phyloP scores from a whole-genome alignment of 2,329 filamentous ascomycete genomes.

The Colletotrichum higginsianum region DNA sequence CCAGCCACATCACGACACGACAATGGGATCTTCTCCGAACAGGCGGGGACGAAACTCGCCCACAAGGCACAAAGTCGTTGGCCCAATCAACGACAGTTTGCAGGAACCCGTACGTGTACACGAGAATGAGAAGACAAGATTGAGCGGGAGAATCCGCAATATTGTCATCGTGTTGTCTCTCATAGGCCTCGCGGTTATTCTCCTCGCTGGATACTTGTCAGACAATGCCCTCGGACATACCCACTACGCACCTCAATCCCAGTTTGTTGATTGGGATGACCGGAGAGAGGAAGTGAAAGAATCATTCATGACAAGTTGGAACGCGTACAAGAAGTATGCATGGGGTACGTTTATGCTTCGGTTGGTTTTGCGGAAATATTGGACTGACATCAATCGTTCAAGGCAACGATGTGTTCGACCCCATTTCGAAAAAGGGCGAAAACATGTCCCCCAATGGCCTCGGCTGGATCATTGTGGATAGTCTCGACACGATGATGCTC shows the following conservation, averaged over 20 bases:
- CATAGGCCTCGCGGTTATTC: not conserved
- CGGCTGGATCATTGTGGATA: constrained; percentile 85
- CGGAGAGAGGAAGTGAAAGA: constrained; percentile 87
- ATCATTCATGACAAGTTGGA: constrained; percentile 91
- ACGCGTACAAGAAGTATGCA: constrained; percentile 90
- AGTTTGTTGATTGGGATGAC: constrained; percentile 78
- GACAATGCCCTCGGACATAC: constrained; percentile 1
- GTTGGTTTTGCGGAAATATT: no score
- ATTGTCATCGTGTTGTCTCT: not conserved
- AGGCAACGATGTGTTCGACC: constrained; percentile 78
- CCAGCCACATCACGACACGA: not conserved
- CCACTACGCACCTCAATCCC: constrained; percentile 20
- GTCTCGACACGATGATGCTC: constrained; percentile 82
- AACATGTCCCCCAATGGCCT: constrained; percentile 80
- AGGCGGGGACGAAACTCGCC: not conserved
- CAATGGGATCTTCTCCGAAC: not conserved
- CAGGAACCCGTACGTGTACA: not conserved
- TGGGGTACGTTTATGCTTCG: constrained; percentile 78
- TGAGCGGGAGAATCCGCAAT: not conserved
- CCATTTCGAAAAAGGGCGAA: constrained; percentile 72
- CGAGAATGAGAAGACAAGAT: not conserved
- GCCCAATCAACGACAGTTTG: not conserved
- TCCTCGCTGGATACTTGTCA: not conserved
- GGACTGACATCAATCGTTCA: no score
- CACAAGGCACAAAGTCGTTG: not conserved